phyloP scores from a whole-genome alignment of 306 rosid genomes.

The Luffa aegyptiaca region DNA sequence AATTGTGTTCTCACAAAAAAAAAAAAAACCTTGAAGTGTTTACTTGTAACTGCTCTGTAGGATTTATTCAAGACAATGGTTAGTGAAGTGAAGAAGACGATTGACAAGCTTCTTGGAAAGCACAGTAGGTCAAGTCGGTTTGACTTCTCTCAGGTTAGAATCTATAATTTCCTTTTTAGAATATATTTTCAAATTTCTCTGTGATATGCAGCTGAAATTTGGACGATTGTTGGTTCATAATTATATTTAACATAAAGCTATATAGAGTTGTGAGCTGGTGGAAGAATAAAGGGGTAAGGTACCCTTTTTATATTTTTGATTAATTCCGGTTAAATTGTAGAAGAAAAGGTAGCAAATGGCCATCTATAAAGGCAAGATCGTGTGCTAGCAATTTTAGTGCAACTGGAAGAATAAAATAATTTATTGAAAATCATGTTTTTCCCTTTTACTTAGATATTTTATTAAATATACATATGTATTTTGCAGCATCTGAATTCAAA shows the following conservation, averaged over 20 bases:
- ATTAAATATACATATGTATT: not conserved
- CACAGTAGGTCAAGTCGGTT: constrained; percentile 44
- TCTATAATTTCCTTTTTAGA: constrained; percentile 9
- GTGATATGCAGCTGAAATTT: not conserved
- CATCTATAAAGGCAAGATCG: not conserved
- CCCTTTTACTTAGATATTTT: not conserved
- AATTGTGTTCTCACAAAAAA: not conserved
- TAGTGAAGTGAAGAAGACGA: constrained; percentile 19
- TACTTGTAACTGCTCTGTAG: constrained; percentile 23
- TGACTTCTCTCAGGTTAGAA: constrained; percentile 49
- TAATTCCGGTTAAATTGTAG: not conserved
- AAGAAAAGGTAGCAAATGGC: not conserved
- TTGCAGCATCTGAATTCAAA: constrained; percentile 25
- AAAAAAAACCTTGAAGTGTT: not conserved
- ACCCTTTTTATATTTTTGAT: not conserved
- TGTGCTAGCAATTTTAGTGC: not conserved
- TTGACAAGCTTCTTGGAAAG: constrained; percentile 40
- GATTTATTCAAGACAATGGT: constrained; percentile 85
- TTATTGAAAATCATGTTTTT: not conserved
- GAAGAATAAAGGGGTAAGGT: not conserved
- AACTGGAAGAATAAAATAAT: not conserved
- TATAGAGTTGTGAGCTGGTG: not conserved
- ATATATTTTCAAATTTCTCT: not conserved
- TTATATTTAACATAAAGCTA: not conserved
- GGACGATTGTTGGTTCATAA: not conserved